These are phyloP conservation scores for Cystobasidium pallidum DNA, from an alignment of 1,284 basidiomycete genomes.

Conservation along the genomic window DNA sequence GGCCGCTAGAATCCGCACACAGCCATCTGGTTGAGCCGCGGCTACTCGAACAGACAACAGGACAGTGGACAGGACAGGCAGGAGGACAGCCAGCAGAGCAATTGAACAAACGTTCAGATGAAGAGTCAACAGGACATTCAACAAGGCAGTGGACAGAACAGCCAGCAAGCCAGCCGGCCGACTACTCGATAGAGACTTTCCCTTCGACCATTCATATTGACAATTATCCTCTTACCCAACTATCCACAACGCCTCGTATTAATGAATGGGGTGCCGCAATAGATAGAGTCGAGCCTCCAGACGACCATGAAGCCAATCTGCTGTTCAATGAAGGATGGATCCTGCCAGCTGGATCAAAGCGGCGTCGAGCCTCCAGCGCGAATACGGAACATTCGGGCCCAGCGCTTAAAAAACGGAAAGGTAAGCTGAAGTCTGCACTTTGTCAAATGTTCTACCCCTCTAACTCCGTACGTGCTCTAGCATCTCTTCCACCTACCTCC, in stretches of 20 bases:
- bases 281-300: slow-evolving; percentile 4
- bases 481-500: slow-evolving; percentile 3
- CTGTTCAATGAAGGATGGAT: slow-evolving; percentile 42
- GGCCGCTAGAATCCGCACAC: too few relatives aligned
- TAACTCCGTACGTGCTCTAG: neutral
- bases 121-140: too few relatives aligned
- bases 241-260: neutral
- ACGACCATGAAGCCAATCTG: slow-evolving; percentile 28
- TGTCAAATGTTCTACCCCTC: neutral
- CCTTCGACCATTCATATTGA: neutral
- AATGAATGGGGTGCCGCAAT: slow-evolving; percentile 21
- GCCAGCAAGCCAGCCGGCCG: too few relatives aligned
- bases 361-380: slow-evolving; percentile 10
- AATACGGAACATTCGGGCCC: neutral
- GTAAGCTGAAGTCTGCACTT: neutral
- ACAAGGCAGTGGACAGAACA: too few relatives aligned
- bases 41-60: too few relatives aligned
- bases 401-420: neutral
- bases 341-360: slow-evolving; percentile 15
- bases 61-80: too few relatives aligned
- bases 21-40: too few relatives aligned
- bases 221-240: neutral
- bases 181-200: too few relatives aligned
- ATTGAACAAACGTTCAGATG: too few relatives aligned
- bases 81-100: too few relatives aligned